phyloP scores from a whole-genome alignment of 2,329 filamentous ascomycete species.

The Trichoderma hamatum region DNA sequence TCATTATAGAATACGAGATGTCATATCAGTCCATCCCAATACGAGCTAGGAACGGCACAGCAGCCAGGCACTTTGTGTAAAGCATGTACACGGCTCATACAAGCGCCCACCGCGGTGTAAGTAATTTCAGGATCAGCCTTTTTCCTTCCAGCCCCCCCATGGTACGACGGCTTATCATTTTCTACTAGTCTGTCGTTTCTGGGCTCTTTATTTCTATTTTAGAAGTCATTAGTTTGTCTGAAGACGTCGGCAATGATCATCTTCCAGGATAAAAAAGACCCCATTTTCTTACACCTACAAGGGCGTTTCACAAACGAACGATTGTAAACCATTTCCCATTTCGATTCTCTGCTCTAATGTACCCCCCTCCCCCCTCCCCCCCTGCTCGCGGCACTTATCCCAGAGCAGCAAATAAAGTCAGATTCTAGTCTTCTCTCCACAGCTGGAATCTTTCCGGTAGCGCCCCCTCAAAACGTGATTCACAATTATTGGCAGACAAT shows the following conservation, averaged over 20 bases:
- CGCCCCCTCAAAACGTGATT: background rate
- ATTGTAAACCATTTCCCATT: background rate
- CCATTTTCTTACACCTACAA: constrained; percentile 6
- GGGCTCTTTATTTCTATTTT: background rate
- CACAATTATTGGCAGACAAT: constrained; percentile 1
- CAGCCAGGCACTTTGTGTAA: constrained; percentile 6
- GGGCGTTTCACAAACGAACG: constrained; percentile 3
- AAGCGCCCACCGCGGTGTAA: constrained; percentile 15
- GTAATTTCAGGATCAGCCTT: constrained; percentile 2
- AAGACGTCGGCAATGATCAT: constrained; percentile 7
- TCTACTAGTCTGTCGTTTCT: background rate
- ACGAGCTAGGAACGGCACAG: background rate
- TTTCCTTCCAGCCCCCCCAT: background rate
- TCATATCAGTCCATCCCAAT: background rate
- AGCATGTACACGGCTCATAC: constrained; percentile 8
- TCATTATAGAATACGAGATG: constrained; percentile 13
- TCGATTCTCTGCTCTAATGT: background rate
- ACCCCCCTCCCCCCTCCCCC: background rate
- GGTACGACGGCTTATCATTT: constrained; percentile 8
- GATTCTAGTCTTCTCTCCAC: constrained; percentile 22
- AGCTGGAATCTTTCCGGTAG: constrained; percentile 2
- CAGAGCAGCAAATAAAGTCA: constrained; percentile 23
- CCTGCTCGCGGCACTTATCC: constrained; percentile 19
- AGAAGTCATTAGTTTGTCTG: background rate
- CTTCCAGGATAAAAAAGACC: constrained; percentile 13